phyloP scores from a whole-genome alignment of 2,329 filamentous ascomycete species.

The Penicillium digitatum region DNA sequence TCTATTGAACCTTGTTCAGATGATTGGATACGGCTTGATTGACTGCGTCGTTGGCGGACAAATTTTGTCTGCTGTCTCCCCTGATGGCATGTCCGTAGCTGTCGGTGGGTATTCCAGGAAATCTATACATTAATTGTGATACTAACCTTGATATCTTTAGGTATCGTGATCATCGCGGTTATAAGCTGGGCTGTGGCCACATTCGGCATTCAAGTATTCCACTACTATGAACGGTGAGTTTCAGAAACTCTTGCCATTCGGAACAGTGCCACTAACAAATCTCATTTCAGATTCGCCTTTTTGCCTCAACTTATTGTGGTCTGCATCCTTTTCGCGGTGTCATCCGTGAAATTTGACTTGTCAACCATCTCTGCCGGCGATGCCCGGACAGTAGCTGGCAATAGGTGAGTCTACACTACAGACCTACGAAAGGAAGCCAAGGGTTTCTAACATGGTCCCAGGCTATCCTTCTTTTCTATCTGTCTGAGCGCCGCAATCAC shows the following conservation, averaged over 20 bases:
- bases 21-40: constrained; percentile 61
- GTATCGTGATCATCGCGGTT: constrained; percentile 60
- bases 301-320: constrained; percentile 60
- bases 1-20: constrained; percentile 59
- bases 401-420: constrained; percentile 26
- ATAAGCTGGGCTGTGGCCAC: constrained; percentile 62
- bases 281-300: constrained; percentile 53
- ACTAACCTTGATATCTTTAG: constrained; percentile 20
- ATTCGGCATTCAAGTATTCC: constrained; percentile 65
- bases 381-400: constrained; percentile 50
- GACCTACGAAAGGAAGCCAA: too few relatives aligned
- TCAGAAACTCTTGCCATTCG: background rate
- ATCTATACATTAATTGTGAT: background rate
- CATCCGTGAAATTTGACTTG: constrained; percentile 58
- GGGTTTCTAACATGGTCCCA: constrained; percentile 7
- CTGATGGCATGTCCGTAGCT: constrained; percentile 56
- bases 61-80: constrained; percentile 62
- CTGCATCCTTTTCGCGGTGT: constrained; percentile 59
- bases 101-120: constrained; percentile 48
- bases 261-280: background rate
- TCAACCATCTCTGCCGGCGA: constrained; percentile 51
- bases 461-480: constrained; percentile 66
- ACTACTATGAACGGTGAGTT: constrained; percentile 60
- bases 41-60: constrained; percentile 65
- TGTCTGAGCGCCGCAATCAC: constrained; percentile 63